Evolutionary conservation across 1,284 basidiomycete genomes (phyloP), one percentile per base, ranked within the genome.

Genomic region (Trichosporon faecale): DNA sequence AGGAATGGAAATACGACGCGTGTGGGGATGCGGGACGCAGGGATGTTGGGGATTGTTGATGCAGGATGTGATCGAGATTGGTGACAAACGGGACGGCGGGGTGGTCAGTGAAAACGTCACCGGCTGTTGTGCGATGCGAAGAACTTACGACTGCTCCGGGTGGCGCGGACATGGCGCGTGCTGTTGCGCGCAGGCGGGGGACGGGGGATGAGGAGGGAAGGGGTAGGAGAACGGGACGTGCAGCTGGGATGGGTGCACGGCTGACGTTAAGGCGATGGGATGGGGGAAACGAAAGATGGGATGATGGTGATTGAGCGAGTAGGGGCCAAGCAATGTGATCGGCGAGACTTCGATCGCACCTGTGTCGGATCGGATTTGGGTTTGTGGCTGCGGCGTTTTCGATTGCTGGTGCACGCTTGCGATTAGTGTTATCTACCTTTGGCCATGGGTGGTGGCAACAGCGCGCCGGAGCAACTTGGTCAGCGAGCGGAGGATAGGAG

Each of bases 301-400:
- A 23, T 23, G 21, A 23, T 52, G 49, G 49, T 52, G 49, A 52
- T 61, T 31, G 55, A 60, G 57, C 29, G 29, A 31, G 57, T 23
- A 61, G 57, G 57, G 57, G 29, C 57, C 57, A 61, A 61, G 57
- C 57, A 61, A 61, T 61, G 57, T 61, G 57, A 61, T 61, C 57
- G 57, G 57, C 57, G 29, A 61, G 57, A 31, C 21, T 23, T 61
- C 57, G 57, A 61, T 61, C 57, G 57, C 57, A 61, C 57, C 57
- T 61, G 57, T 61, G 57, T 61, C 57, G 57, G 57, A 61, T 61
- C 57, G 57, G 57, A 61, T 61, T 61, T 61, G 57, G 57, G 57
- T 61, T 61, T 61, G 57, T 61, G 57, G 57, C 57, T 61, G 57
- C 57, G 57, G 27, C 57, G 57, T 61, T 61, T 61, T 61, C 57